These are phyloP conservation scores for Microbotryomycetes sp. DNA, from an alignment of 1,284 basidiomycete genomes.

Conservation along the genomic window DNA sequence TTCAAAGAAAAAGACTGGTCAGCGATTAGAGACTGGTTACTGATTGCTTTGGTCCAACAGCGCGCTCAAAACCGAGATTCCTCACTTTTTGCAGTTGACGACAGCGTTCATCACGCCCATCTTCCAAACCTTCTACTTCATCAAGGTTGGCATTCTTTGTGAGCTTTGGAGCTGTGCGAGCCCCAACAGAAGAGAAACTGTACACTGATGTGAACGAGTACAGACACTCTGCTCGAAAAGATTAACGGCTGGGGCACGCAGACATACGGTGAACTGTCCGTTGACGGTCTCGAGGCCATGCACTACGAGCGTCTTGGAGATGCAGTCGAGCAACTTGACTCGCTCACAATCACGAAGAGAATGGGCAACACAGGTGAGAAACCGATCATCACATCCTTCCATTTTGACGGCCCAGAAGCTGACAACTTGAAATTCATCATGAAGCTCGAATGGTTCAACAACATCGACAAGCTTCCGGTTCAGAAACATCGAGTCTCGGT, in stretches of 20 bases:
- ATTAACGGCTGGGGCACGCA: slow-evolving; percentile 22
- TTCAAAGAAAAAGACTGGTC: background rate
- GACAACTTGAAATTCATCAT: slow-evolving; percentile 15
- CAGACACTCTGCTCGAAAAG: slow-evolving; percentile 33
- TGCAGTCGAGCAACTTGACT: slow-evolving; percentile 30
- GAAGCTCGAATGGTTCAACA: slow-evolving; percentile 41
- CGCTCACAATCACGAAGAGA: slow-evolving; percentile 58
- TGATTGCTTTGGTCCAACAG: slow-evolving; percentile 27
- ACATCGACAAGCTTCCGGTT: slow-evolving; percentile 39
- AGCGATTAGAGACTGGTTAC: background rate
- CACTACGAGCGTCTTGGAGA: slow-evolving; percentile 29
- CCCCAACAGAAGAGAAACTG: too few species aligned
- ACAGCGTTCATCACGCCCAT: slow-evolving; percentile 90
- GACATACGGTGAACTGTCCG: slow-evolving; percentile 21
- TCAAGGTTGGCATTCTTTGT: slow-evolving; percentile 33
- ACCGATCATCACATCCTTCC: slow-evolving; percentile 4
- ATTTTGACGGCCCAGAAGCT: slow-evolving; percentile 33
- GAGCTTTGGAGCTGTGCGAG: background rate
- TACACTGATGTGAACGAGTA: background rate
- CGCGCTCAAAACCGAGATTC: slow-evolving; percentile 84
- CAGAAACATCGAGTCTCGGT: slow-evolving; percentile 10
- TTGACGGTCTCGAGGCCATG: slow-evolving; percentile 25
- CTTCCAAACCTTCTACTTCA: slow-evolving; percentile 91
- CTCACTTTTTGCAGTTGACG: slow-evolving; percentile 78
- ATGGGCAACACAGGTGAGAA: slow-evolving; percentile 71